Conservation (phyloP, 2,329 filamentous ascomycete species). For the Stachybotrys chartarum region DNA sequence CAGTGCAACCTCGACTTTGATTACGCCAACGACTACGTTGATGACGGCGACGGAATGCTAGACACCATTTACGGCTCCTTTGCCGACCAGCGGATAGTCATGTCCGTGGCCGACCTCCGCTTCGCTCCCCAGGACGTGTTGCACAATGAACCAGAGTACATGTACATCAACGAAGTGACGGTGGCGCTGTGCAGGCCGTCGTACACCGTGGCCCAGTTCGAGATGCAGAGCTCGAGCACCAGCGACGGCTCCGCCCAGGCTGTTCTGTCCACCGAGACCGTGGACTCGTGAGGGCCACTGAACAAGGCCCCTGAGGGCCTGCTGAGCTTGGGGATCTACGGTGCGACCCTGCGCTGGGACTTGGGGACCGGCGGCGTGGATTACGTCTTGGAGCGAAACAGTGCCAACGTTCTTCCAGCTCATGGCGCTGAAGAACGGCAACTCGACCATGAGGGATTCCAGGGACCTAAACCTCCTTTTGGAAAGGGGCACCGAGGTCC, state of each 20-base stretch:
- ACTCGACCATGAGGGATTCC: not conserved
- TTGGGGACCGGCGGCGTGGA: not conserved
- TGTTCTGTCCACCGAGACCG: not conserved
- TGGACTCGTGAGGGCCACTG: not conserved
- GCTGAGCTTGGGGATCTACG: not conserved
- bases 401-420: not conserved
- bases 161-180: not conserved
- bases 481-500: not conserved
- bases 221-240: not conserved
- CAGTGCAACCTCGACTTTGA: constrained; percentile 17
- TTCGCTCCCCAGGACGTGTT: not conserved
- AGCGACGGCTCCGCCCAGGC: not conserved
- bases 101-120: constrained; percentile 5
- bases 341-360: not conserved
- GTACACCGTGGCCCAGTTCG: not conserved
- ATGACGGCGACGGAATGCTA: constrained; percentile 2
- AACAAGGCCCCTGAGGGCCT: not conserved
- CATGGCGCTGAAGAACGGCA: not conserved
- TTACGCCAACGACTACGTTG: constrained; percentile 9
- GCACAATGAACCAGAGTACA: not conserved
- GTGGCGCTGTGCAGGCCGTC: not conserved
- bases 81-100: constrained; percentile 12
- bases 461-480: not conserved
- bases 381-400: not conserved
- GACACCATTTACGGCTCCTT: constrained; percentile 10